Base-by-base conservation (phyloP, 108 stramenopile genomes). In the Nannochloropsis oceanica region DNA sequence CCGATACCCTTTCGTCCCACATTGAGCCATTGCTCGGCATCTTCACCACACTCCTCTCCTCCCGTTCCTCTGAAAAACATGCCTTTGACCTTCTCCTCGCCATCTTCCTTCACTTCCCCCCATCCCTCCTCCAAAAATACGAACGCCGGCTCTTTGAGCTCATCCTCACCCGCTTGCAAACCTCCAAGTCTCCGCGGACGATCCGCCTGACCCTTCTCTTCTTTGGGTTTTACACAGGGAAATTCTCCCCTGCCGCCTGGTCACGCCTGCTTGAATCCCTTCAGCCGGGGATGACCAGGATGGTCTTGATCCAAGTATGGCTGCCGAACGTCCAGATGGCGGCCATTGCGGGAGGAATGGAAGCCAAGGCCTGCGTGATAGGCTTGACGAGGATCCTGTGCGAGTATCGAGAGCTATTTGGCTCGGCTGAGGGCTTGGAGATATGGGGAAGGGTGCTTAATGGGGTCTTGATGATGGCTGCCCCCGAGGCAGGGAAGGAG, bases 21-120 rank as follows among this genome's bases (percentile, higher is more conserved):
- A 84, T 95, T 27, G 86, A 93, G 42, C 89, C 94, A 25, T 86
- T 95, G 79, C 91, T 94, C 43, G 94, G 93, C 79, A 89, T 94
- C 82, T 97, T 95, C 85, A 96, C 97, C 84, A 97, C 95, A 89
- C 92, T 99, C 20, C 88, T 96, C 25, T 84, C 87, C n/a, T 79
- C 81, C 18, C 94, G 26, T 93, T 92, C 26, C 93, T 95, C 83
- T 84, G 89, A 81, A 89, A 84, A 83, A 11, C 27, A 86, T 81
- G 95, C 94, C 82, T 96, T 96, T 87, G 92, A 93, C 43, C 83
- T 96, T 12, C 93, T 97, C 18, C 84, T 85, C 12, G 79, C 94
- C 13, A 80, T 96, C 27, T 81, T 95, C 80, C 46, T 87, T 84
- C 91, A 92, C 85, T 83, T 96, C n/a, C n/a, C 59, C 2, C n/a